Evolutionary conservation across 2,329 filamentous ascomycete genomes (phyloP), one percentile per base, ranked within the genome.

Genomic region (Rhinocladiella mackenziei): DNA sequence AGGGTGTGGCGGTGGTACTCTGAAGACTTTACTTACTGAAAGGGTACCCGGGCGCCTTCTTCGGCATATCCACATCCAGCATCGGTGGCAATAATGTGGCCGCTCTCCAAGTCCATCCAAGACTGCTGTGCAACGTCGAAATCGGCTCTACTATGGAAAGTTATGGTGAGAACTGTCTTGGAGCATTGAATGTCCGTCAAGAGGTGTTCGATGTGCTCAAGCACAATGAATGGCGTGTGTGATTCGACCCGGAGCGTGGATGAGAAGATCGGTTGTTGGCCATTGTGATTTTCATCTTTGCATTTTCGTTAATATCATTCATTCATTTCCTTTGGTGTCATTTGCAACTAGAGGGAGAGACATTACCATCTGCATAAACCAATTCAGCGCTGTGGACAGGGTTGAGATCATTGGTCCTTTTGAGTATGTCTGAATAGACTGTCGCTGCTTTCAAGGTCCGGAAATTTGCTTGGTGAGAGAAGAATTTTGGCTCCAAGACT

Each of bases 161-260:
- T 8, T 14, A 40, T 20, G 5, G 14, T 32, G 26, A 40, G 13
- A 10, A n/a, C 22, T n/a, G 10, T 11, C 3, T 22, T 11, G n/a
- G 26, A 19, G n/a, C 38, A 40, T 7, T 23, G 38, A 6, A 41
- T n/a, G n/a, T 31, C 17, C n/a, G 8, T 23, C 5, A 41, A 14
- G 38, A 41, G 29, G 13, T 32, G 17, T 10, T 41, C 38, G 17
- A 32, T 32, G 17, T 41, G 26, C 28, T 41, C 38, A 14, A 41
- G 38, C 29, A 41, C 29, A 17, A 41, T n/a, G 7, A 41, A 10
- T 20, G 29, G 38, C 17, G 20, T 22, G 2, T 23, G 10, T 3
- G 38, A 41, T 23, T 32, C 17, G 9, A 41, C 31, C 18, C 17
- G 19, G 17, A 33, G 17, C 8, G 38, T 14, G 6, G 38, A 41